Evolutionary conservation across 768 basidiomycete species (phyloP).

Genomic region (Mycena chlorophos): DNA sequence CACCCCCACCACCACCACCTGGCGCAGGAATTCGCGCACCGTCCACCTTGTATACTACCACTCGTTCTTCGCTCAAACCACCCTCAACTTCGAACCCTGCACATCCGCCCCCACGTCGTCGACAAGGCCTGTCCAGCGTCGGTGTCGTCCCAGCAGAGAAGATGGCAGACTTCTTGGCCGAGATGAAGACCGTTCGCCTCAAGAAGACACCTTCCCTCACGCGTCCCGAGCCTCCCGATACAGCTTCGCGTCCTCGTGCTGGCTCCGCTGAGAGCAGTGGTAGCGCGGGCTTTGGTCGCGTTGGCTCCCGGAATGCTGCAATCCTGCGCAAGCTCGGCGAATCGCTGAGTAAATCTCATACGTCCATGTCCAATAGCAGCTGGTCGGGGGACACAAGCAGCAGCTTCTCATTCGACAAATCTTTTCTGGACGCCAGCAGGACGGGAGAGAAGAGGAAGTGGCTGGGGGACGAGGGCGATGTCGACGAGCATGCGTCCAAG

Average conservation of each 20-base stretch:
- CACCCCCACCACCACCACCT: constrained; percentile 46
- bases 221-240: background rate
- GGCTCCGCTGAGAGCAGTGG: constrained; percentile 11
- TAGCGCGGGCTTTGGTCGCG: constrained; percentile 5
- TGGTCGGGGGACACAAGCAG: constrained; percentile 7
- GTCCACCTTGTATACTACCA: constrained; percentile 49
- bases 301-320: constrained; percentile 15
- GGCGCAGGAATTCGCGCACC: constrained; percentile 29
- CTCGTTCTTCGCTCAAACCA: constrained; percentile 69
- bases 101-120: constrained; percentile 43
- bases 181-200: constrained; percentile 75
- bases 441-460: constrained; percentile 35
- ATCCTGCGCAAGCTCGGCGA: constrained; percentile 23
- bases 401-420: constrained; percentile 4
- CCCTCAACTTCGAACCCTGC: constrained; percentile 46
- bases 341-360: constrained; percentile 10
- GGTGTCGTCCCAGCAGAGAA: constrained; percentile 79
- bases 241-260: constrained; percentile 10
- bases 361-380: constrained; percentile 7
- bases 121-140: constrained; percentile 63
- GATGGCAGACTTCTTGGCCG: constrained; percentile 78
- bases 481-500: constrained; percentile 17
- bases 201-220: constrained; percentile 50
- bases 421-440: constrained; percentile 5
- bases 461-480: constrained; percentile 2